Evolutionary conservation across 129 eudicot species (phyloP).

Genomic region (Chrysanthemum seticuspe): DNA sequence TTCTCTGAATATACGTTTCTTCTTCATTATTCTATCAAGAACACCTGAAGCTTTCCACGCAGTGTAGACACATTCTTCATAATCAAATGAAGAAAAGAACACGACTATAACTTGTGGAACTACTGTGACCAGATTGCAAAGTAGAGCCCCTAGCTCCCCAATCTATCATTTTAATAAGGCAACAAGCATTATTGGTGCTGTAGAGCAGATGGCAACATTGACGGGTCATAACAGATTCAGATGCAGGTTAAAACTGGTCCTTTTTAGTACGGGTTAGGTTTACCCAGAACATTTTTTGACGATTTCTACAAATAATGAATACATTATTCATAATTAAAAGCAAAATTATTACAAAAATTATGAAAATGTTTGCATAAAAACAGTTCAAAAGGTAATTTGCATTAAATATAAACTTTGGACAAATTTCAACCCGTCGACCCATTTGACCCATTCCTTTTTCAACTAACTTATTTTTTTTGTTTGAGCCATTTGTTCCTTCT

Average conservation of each 20-base stretch:
- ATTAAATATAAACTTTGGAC: background rate
- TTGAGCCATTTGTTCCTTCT: background rate
- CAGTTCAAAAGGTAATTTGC: background rate
- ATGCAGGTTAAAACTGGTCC: too few relatives aligned
- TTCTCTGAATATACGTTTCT: slow-evolving; percentile 76
- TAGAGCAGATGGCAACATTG: background rate
- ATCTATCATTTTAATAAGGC: slow-evolving; percentile 50
- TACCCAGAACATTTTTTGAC: background rate
- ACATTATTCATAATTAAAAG: background rate
- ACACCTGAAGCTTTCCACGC: slow-evolving; percentile 80
- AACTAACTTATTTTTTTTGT: background rate
- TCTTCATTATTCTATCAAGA: slow-evolving; percentile 66
- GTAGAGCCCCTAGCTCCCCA: slow-evolving; percentile 79
- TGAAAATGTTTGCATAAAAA: background rate
- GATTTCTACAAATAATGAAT: background rate
- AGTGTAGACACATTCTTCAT: slow-evolving; percentile 64
- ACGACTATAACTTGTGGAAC: slow-evolving; percentile 83
- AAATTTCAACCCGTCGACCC: background rate
- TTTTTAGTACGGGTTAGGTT: background rate
- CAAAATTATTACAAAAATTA: background rate
- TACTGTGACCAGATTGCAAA: slow-evolving; percentile 61
- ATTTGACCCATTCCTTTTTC: background rate
- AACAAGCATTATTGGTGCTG: slow-evolving; percentile 3
- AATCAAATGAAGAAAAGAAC: slow-evolving; percentile 89
- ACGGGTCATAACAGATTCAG: background rate